Evolutionary conservation across 2,329 filamentous ascomycete genomes (phyloP).

Genomic region (Ophiostoma perfectum): DNA sequence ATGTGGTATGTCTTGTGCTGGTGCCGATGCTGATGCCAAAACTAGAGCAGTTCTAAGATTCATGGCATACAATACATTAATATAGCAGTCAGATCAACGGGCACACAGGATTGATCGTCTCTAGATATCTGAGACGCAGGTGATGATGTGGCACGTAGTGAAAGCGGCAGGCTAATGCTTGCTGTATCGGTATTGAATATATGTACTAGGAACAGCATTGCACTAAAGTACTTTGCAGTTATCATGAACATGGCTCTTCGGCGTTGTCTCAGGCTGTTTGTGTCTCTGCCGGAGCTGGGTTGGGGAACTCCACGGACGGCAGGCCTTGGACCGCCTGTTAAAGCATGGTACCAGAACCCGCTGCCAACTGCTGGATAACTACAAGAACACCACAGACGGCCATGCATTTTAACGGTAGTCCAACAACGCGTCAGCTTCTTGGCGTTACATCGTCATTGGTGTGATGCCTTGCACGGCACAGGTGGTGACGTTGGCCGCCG

Average conservation of each 20-base stretch:
- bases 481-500: not conserved
- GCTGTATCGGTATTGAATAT: too few relatives aligned
- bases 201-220: too few relatives aligned
- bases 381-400: not conserved
- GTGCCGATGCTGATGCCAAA: too few relatives aligned
- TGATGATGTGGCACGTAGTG: not conserved
- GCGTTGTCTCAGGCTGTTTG: not conserved
- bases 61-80: not conserved
- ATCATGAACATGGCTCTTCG: not conserved
- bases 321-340: too few relatives aligned
- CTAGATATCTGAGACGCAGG: not conserved
- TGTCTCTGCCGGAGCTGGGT: not conserved
- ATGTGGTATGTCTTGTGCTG: not conserved
- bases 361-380: not conserved
- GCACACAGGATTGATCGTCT: not conserved
- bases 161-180: not conserved
- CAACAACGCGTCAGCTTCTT: conserved; percentile 8
- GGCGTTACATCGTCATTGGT: not conserved
- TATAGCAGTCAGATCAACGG: not conserved
- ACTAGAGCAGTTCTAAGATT: too few relatives aligned
- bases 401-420: not conserved
- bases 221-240: too few relatives aligned
- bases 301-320: not conserved
- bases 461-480: not conserved
- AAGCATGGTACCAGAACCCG: too few relatives aligned